Conservation (phyloP, 1,139 yeast genomes). For the Suhomyces wounanorum region DNA sequence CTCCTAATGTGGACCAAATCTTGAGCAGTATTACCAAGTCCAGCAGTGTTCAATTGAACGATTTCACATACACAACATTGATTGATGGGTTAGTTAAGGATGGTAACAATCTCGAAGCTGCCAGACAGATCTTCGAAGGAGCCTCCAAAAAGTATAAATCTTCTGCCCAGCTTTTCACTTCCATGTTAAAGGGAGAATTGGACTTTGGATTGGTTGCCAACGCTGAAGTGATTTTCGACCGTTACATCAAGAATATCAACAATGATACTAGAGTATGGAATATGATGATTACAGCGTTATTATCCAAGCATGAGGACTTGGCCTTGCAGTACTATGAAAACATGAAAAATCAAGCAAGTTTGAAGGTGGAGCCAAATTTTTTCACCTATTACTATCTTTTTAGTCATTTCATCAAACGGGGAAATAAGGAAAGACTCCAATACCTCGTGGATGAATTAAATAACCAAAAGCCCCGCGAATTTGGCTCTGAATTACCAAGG, state of each 20-base stretch:
- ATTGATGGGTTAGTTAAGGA: conserved; percentile 58
- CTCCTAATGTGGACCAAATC: conserved; percentile 43
- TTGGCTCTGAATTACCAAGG: conserved; percentile 45
- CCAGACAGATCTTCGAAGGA: conserved; percentile 49
- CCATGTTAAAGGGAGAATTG: conserved; percentile 62
- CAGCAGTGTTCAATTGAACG: conserved; percentile 46
- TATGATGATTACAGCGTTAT: conserved; percentile 55
- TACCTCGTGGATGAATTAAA: conserved; percentile 39
- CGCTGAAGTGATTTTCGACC: conserved; percentile 53
- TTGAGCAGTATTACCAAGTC: conserved; percentile 44
- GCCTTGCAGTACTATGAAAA: conserved; percentile 44
- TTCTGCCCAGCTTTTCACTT: conserved; percentile 49
- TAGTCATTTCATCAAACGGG: conserved; percentile 39
- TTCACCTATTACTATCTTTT: conserved; percentile 61
- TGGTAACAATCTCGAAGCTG: conserved; percentile 50
- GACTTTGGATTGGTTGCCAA: conserved; percentile 46
- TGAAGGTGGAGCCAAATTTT: conserved; percentile 47
- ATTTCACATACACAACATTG: conserved; percentile 54
- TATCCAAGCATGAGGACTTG: conserved; percentile 36
- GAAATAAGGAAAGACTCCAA: conserved; percentile 36
- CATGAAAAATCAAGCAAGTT: conserved; percentile 26
- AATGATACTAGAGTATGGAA: conserved; percentile 57
- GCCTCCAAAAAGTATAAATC: conserved; percentile 37
- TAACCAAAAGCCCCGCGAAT: conserved; percentile 26
- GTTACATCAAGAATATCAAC: conserved; percentile 34